Evolutionary conservation across 2,329 filamentous ascomycete species (phyloP).

Genomic region (Cadophora gregata): DNA sequence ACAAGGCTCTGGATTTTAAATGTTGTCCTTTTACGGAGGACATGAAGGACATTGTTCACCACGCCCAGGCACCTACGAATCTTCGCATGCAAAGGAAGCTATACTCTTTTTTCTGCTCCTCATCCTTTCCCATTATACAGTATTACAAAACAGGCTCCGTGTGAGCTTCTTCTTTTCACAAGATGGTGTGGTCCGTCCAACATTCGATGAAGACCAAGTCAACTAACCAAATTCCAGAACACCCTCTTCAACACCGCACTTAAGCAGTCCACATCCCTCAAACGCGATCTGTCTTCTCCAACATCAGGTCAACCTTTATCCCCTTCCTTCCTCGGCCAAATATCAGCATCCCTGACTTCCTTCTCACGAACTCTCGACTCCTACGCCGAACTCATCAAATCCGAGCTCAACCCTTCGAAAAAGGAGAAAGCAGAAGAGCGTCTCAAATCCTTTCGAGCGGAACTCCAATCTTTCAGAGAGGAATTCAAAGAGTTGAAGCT

Average conservation of each 20-base stretch:
- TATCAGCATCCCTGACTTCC: constrained; percentile 77
- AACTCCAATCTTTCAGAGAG: constrained; percentile 79
- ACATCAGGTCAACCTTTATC: constrained; percentile 62
- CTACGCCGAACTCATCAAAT: constrained; percentile 82
- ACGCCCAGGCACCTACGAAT: neutral
- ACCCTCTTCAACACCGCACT: constrained; percentile 85
- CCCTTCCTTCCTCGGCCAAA: constrained; percentile 71
- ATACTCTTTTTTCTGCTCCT: too few relatives aligned
- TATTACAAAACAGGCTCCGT: neutral
- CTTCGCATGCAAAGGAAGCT: neutral
- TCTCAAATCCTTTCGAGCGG: constrained; percentile 81
- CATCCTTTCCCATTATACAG: too few relatives aligned
- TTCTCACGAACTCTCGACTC: constrained; percentile 92
- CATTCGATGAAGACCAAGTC: constrained; percentile 2
- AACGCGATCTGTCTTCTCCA: constrained; percentile 76
- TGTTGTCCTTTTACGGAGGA: constrained; percentile 15
- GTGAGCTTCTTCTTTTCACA: constrained; percentile 17
- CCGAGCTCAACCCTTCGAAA: constrained; percentile 89
- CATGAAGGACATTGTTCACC: constrained; percentile 15
- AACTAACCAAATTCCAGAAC: constrained; percentile 59
- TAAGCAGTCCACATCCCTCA: constrained; percentile 82
- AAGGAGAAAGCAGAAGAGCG: constrained; percentile 89
- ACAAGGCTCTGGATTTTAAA: constrained; percentile 19
- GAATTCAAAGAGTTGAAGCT: constrained; percentile 80
- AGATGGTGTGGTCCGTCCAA: constrained; percentile 29